Percentiles rank a stretch among this genome's conserved stretches.
phyloP scores from a whole-genome alignment of 2,329 filamentous ascomycete genomes.

The Phyllosticta capitalensis region DNA sequence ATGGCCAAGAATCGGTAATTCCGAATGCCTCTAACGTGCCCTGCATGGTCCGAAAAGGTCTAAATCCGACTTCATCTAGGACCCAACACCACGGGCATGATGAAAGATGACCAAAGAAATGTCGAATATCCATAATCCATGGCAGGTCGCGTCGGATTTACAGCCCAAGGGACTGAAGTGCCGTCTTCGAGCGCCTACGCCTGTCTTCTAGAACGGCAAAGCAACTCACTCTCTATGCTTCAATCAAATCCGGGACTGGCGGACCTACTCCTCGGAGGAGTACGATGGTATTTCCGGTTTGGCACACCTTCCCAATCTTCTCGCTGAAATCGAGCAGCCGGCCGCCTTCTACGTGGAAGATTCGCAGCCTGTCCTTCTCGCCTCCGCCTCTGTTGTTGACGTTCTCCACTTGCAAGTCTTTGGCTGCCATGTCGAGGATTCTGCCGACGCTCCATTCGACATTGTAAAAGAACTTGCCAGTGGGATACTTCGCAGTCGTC shows the following conservation, averaged over 20 bases:
- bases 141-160: background rate
- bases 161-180: background rate
- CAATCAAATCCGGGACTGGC: conserved; percentile 62
- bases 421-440: conserved; percentile 68
- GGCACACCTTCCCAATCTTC: conserved; percentile 64
- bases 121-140: background rate
- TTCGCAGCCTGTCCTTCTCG: conserved; percentile 69
- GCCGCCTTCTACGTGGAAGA: conserved; percentile 91
- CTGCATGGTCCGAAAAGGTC: background rate
- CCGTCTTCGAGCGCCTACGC: background rate
- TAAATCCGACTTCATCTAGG: background rate
- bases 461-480: conserved; percentile 41
- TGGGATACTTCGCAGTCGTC: conserved; percentile 71
- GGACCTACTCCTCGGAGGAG: conserved; percentile 75
- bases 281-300: conserved; percentile 83
- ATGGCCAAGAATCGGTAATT: background rate
- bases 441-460: conserved; percentile 81
- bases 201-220: background rate
- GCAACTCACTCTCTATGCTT: conserved; percentile 23
- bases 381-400: conserved; percentile 68
- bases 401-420: conserved; percentile 68
- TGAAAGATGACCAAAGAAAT: background rate
- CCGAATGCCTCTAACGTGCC: background rate
- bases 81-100: background rate
- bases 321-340: conserved; percentile 79